These are phyloP conservation scores for Oryza glumipatula DNA, from an alignment of 176 grass and related monocot genomes.

Conservation along the genomic window DNA sequence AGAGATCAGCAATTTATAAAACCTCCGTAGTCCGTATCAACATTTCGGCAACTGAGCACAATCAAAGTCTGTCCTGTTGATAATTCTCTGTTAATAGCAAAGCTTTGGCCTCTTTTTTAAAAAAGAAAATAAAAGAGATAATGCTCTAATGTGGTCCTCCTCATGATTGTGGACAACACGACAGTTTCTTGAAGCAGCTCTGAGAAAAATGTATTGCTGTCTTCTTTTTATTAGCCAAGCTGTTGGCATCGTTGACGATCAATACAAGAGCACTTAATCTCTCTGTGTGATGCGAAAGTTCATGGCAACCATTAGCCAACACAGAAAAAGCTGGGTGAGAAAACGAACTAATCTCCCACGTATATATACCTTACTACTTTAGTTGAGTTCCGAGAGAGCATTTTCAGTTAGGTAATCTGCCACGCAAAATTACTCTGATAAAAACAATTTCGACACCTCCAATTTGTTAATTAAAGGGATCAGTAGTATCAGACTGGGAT, in stretches of 20 bases:
- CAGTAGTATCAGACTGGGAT: background rate
- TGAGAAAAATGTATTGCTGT: background rate
- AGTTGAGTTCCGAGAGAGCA: background rate
- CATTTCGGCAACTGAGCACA: no score
- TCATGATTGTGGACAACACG: background rate
- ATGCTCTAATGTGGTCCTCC: background rate
- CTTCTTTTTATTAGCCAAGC: background rate
- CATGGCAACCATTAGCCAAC: background rate
- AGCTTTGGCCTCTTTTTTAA: no score
- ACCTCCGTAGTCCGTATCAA: no score
- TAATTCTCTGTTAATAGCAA: no score
- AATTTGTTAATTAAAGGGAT: background rate
- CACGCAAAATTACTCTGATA: background rate
- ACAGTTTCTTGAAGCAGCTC: background rate
- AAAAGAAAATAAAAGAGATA: background rate
- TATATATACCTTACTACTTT: background rate
- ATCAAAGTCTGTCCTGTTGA: no score
- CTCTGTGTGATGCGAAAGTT: background rate
- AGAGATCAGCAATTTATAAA: no score
- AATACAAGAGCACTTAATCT: background rate
- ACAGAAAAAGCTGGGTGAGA: background rate
- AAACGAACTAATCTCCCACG: background rate
- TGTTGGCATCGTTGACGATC: background rate
- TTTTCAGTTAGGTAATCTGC: background rate
- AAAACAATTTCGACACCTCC: background rate